Evolutionary conservation across 169 alveolate genomes (phyloP).

Genomic region (Eimeria necatrix): DNA sequence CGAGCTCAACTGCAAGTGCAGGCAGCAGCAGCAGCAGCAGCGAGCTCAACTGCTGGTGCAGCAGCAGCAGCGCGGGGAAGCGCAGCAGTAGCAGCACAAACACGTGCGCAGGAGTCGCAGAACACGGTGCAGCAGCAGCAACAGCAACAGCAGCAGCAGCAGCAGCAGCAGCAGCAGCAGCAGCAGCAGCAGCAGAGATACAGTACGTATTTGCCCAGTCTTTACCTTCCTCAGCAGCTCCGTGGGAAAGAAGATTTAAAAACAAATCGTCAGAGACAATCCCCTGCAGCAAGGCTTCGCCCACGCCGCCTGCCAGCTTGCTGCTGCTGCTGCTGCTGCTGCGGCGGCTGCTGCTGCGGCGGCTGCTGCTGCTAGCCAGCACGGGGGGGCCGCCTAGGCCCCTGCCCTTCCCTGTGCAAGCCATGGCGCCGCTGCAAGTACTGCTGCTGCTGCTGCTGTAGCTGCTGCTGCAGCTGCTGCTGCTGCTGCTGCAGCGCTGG

Average conservation of each 20-base stretch:
- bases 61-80: too few relatives aligned
- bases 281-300: background rate
- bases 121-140: background rate
- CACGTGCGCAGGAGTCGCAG: background rate
- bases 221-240: background rate
- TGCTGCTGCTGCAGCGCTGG: background rate
- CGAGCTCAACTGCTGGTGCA: background rate
- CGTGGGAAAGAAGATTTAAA: background rate
- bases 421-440: background rate
- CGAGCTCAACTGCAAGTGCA: background rate
- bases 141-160: background rate
- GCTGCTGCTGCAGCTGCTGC: slow-evolving; percentile 30
- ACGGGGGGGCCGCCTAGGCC: background rate
- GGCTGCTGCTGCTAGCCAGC: background rate
- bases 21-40: background rate
- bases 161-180: background rate
- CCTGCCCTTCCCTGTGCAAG: background rate
- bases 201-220: background rate
- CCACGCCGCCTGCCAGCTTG: background rate
- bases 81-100: background rate
- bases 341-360: slow-evolving; percentile 2
- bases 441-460: slow-evolving; percentile 47
- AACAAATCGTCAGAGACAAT: background rate
- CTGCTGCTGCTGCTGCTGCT: background rate
- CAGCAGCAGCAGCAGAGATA: background rate